Evolutionary conservation across 2,329 filamentous ascomycete genomes (phyloP).

Genomic region (Dichotomopilus funicola): DNA sequence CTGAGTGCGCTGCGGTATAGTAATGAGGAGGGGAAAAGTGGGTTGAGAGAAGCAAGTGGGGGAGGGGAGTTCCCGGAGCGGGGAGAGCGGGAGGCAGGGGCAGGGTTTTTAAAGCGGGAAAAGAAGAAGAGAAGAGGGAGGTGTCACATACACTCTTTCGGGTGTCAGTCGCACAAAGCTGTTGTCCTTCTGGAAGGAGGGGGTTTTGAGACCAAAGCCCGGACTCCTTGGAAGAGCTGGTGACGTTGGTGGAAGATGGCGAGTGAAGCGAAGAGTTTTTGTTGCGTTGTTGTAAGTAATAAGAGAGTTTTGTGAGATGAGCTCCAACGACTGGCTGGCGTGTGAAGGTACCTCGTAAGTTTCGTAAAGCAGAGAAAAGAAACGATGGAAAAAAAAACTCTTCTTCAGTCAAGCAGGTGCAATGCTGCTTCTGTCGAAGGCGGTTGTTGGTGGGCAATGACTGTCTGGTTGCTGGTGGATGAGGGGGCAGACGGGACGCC

Average conservation of each 20-base stretch:
- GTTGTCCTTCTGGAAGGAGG: conserved; percentile 23
- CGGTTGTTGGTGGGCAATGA: conserved; percentile 17
- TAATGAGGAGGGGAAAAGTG: conserved; percentile 7
- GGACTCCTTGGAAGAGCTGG: conserved; percentile 7
- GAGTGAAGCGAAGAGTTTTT: neutral
- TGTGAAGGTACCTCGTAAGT: neutral
- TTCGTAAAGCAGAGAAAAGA: conserved; percentile 1
- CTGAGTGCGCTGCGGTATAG: conserved; percentile 4
- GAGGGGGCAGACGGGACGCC: conserved; percentile 16
- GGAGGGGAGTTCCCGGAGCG: conserved; percentile 3
- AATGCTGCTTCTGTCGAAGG: conserved; percentile 22
- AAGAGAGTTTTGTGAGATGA: neutral
- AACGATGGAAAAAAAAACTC: neutral
- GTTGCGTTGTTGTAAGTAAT: no score
- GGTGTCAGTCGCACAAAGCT: conserved; percentile 23
- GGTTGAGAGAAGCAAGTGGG: conserved; percentile 19
- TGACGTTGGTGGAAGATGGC: conserved; percentile 7
- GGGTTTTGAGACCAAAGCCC: conserved; percentile 20
- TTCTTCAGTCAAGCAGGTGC: conserved; percentile 18
- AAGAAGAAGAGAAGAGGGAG: conserved; percentile 13
- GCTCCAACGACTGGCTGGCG: conserved; percentile 1
- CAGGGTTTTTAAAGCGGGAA: conserved; percentile 11
- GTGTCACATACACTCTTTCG: conserved; percentile 22
- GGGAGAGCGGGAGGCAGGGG: conserved; percentile 16
- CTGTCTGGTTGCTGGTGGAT: conserved; percentile 16